A percentile compares a stretch with the other conserved stretches of the same genome.
Conservation (phyloP, 2,329 filamentous ascomycete species). For the Claviceps humidiphila region DNA sequence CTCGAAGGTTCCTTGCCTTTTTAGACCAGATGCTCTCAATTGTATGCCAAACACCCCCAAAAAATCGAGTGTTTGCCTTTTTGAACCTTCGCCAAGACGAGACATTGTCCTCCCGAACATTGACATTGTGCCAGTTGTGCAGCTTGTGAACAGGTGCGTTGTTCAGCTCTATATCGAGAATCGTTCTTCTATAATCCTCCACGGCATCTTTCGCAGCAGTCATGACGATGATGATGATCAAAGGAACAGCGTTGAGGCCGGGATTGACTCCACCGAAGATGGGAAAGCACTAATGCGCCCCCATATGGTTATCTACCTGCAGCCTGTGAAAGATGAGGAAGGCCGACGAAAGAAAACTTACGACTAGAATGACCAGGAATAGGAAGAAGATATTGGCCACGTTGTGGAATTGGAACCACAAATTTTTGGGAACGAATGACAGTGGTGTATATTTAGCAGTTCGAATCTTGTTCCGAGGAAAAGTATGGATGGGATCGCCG, state of each 20-base stretch:
- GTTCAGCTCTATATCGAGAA: slow-evolving; percentile 86
- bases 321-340: background rate
- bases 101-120: slow-evolving; percentile 76
- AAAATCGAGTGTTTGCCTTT: slow-evolving; percentile 61
- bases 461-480: slow-evolving; percentile 87
- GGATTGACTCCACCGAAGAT: slow-evolving; percentile 92
- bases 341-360: slow-evolving; percentile 35
- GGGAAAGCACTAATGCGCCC: slow-evolving; percentile 64
- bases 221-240: slow-evolving; percentile 82
- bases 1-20: slow-evolving; percentile 35
- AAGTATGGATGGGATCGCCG: slow-evolving; percentile 56
- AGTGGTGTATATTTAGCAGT: slow-evolving; percentile 95
- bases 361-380: slow-evolving; percentile 85
- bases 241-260: slow-evolving; percentile 74
- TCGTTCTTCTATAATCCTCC: slow-evolving; percentile 85
- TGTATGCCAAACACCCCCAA: slow-evolving; percentile 38
- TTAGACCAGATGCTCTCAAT: slow-evolving; percentile 37
- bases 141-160: slow-evolving; percentile 90
- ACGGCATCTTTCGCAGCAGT: slow-evolving; percentile 91
- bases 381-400: slow-evolving; percentile 98
- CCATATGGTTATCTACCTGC: background rate
- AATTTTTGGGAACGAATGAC: slow-evolving; percentile 89
- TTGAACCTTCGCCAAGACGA: slow-evolving; percentile 80
- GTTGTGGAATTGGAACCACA: slow-evolving; percentile 98
- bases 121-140: slow-evolving; percentile 83